These are phyloP conservation scores for Lippia alba DNA, from an alignment of 305 asterid genomes.

Conservation along the genomic window DNA sequence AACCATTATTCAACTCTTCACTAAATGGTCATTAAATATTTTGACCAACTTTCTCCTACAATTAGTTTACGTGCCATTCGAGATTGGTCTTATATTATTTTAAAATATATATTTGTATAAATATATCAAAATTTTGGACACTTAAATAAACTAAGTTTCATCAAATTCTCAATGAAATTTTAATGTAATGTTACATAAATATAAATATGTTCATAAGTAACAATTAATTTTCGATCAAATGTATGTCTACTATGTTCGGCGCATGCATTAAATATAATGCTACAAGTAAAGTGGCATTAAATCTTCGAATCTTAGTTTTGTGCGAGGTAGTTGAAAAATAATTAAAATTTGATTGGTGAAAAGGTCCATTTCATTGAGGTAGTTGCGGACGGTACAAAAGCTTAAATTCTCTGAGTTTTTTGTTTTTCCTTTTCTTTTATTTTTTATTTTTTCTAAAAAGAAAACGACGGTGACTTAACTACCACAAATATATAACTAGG, in stretches of 20 bases:
- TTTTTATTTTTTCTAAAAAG: neutral
- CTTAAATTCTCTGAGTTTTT: conserved; percentile 2
- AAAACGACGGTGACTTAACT: neutral
- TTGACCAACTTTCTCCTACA: neutral
- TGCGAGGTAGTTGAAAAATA: conserved; percentile 33
- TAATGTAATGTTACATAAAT: too few relatives aligned
- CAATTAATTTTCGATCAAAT: neutral
- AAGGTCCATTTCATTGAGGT: conserved; percentile 1
- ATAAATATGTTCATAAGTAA: neutral
- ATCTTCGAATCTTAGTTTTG: conserved; percentile 7
- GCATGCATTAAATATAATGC: conserved; percentile 25
- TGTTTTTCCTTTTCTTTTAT: neutral
- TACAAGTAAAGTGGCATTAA: neutral
- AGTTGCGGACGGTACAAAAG: neutral
- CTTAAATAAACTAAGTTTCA: neutral
- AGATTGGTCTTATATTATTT: too few relatives aligned
- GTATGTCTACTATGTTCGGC: neutral
- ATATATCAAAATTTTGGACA: too few relatives aligned
- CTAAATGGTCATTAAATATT: conserved; percentile 14
- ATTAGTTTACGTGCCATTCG: too few relatives aligned
- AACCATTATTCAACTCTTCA: conserved; percentile 5
- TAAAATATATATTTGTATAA: too few relatives aligned
- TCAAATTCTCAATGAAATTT: too few relatives aligned
- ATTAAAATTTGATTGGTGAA: conserved; percentile 17
- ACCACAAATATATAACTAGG: neutral